These are phyloP conservation scores for Melaleuca alternifolia DNA, from an alignment of 345 rosid genomes.

Conservation along the genomic window DNA sequence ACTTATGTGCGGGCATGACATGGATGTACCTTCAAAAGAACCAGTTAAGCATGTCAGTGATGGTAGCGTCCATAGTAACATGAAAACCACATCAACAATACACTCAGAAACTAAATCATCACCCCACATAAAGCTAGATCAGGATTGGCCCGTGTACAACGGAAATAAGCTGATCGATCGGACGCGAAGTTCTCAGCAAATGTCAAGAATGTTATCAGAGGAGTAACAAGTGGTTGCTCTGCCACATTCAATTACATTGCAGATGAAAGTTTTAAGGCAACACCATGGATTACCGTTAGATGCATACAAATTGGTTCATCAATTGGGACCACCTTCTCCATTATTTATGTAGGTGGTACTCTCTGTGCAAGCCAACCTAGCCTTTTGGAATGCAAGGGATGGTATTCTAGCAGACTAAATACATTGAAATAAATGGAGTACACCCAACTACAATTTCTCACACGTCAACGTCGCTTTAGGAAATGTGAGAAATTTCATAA, in stretches of 20 bases:
- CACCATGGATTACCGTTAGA: neutral
- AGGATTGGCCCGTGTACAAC: neutral
- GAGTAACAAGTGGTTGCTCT: neutral
- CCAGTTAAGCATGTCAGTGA: neutral
- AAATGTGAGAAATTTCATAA: neutral
- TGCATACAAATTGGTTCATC: neutral
- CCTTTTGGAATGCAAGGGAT: neutral
- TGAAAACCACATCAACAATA: neutral
- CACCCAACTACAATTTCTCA: neutral
- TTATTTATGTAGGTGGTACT: neutral
- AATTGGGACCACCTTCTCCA: neutral
- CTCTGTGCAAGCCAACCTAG: neutral
- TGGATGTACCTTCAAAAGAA: constrained; percentile 62
- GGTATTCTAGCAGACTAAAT: neutral
- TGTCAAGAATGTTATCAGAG: neutral
- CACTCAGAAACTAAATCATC: neutral
- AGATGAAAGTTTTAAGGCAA: neutral
- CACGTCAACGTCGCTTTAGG: neutral
- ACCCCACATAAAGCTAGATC: no score
- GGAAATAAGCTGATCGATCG: neutral
- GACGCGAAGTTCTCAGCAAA: neutral
- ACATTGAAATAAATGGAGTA: neutral
- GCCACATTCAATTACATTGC: neutral
- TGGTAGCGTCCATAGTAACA: neutral
- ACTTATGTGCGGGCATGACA: constrained; percentile 96